Evolutionary conservation across 179 eudicot species (phyloP), one percentile per base, ranked within the genome.

Genomic region (Beta macrorhiza): DNA sequence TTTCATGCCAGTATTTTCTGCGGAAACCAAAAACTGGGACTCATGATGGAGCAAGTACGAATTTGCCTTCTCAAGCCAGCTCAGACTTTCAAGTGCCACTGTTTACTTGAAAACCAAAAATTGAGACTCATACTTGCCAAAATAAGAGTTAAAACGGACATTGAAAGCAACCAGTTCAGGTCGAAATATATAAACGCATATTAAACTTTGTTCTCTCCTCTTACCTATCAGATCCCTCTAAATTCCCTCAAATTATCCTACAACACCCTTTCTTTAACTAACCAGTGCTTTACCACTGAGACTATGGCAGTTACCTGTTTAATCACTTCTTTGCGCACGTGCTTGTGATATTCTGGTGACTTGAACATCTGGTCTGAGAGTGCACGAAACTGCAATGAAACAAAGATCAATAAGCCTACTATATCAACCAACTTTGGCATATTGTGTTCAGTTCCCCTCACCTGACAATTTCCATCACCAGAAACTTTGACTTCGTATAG

Each of bases 381-480:
- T 47, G 98, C 98, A 85, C 98, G 97, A 74, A 95, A 95, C 98
- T 95, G 92, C 86, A 87, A 59, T 47, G 65, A 76, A 70, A 74
- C 53, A 72, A 52, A 74, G 67, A 74, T 72, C 25, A 82, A 76
- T 53, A 63, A 79, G 84, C 49, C 69, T 49, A 80, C 22, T 64
- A 59, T 47, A 83, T 55, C n/a, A 17, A 62, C 71, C 15, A 49
- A 32, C 32, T 75, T 58, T 14, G 3, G 55, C 8, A 73, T 52
- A n/a, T 51, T 63, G 51, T 55, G 55, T 16, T 62, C 53, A 84
- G 58, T 53, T 82, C 70, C 73, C 85, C 91, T 67, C 84, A 93
- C 98, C 97, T 95, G 98, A 84, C 98, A 95, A 89, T 95, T 95
- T 75, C 98, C 98, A 88, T 95, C 98, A 65, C 98, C 98, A 29